These are phyloP conservation scores for Nicotiana knightiana DNA, from an alignment of 257 asterid genomes.

Conservation along the genomic window DNA sequence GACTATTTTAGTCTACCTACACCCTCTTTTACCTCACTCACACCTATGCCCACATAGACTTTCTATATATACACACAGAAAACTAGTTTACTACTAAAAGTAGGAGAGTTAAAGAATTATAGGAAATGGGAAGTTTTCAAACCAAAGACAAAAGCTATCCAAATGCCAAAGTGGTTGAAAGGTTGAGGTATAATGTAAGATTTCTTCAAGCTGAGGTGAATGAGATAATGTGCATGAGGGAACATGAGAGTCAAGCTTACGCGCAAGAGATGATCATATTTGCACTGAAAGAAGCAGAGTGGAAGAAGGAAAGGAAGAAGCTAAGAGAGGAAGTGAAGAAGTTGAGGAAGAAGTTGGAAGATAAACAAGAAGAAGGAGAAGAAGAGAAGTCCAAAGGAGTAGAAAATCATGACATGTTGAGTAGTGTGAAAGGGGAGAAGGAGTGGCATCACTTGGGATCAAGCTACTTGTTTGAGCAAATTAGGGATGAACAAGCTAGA, in stretches of 20 bases:
- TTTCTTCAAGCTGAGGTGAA: constrained; percentile 48
- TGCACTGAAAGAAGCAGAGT: constrained; percentile 63
- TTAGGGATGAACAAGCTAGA: constrained; percentile 24
- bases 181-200: constrained; percentile 46
- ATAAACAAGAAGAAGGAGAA: constrained; percentile 14
- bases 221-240: constrained; percentile 61
- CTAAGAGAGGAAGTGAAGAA: constrained; percentile 44
- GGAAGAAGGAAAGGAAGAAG: constrained; percentile 60
- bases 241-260: constrained; percentile 46
- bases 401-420: constrained; percentile 3
- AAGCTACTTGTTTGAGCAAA: constrained; percentile 14
- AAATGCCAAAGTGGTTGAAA: constrained; percentile 39
- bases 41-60: neutral
- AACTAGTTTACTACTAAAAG: neutral
- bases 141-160: constrained; percentile 30
- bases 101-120: neutral
- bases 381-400: constrained; percentile 11
- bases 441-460: constrained; percentile 10
- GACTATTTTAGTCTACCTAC: neutral
- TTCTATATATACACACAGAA: neutral
- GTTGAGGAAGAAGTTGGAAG: constrained; percentile 29
- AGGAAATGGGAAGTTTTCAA: constrained; percentile 53
- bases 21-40: neutral
- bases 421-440: constrained; percentile 6
- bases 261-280: constrained; percentile 56